These are phyloP conservation scores for Claviceps arundinis DNA, from an alignment of 2,329 filamentous ascomycete species.

Conservation along the genomic window DNA sequence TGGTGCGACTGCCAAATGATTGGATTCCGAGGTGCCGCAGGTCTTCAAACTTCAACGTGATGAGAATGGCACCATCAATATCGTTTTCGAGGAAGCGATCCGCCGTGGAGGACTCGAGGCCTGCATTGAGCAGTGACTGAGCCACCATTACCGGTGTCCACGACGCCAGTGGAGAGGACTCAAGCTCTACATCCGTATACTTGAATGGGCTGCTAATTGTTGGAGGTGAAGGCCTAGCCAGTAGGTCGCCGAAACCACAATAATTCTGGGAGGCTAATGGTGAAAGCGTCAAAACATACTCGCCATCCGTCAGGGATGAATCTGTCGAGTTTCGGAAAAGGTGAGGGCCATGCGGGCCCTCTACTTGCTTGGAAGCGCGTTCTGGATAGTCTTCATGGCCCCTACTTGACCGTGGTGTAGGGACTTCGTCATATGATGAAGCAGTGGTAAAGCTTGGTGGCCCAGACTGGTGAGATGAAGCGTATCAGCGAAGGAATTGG, in stretches of 20 bases:
- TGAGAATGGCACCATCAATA: slow-evolving; percentile 74
- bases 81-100: slow-evolving; percentile 85
- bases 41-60: slow-evolving; percentile 86
- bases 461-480: slow-evolving; percentile 37
- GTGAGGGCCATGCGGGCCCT: slow-evolving; percentile 76
- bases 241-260: slow-evolving; percentile 18
- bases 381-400: slow-evolving; percentile 49
- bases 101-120: slow-evolving; percentile 63
- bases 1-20: slow-evolving; percentile 70
- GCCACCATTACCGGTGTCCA: slow-evolving; percentile 71
- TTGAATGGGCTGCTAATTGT: slow-evolving; percentile 39
- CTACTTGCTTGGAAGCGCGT: slow-evolving; percentile 49
- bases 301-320: slow-evolving; percentile 24
- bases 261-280: slow-evolving; percentile 56
- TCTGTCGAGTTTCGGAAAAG: slow-evolving; percentile 64
- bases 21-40: slow-evolving; percentile 67
- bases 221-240: slow-evolving; percentile 12
- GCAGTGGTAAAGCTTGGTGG: slow-evolving; percentile 73
- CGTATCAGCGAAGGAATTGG: slow-evolving; percentile 5
- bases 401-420: slow-evolving; percentile 58
- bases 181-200: slow-evolving; percentile 43
- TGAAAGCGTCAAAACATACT: slow-evolving; percentile 52
- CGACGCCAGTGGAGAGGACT: slow-evolving; percentile 43
- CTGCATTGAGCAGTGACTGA: slow-evolving; percentile 74
- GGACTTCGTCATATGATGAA: slow-evolving; percentile 73